Conservation (phyloP, 768 basidiomycete genomes). For the Hygrophoropsis aurantiaca region DNA sequence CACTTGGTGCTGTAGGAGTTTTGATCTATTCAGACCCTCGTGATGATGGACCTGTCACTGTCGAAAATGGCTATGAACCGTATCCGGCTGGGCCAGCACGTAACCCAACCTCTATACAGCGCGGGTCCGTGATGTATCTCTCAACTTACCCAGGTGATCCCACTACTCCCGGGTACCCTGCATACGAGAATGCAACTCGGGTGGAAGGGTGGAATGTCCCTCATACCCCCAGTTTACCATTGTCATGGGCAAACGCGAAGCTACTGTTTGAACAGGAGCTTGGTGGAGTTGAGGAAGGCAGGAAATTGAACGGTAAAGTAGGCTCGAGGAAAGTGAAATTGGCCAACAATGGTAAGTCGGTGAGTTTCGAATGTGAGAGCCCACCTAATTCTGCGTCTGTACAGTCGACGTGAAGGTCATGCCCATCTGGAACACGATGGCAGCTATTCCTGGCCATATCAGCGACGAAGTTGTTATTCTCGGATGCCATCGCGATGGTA, state of each 20-base stretch:
- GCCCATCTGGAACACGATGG: conserved; percentile 91
- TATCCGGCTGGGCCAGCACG: conserved; percentile 85
- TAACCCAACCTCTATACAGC: conserved; percentile 79
- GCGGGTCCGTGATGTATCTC: conserved; percentile 79
- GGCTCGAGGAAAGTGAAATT: conserved; percentile 50
- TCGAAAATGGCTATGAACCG: conserved; percentile 70
- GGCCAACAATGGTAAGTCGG: conserved; percentile 51
- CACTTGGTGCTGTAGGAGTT: conserved; percentile 74
- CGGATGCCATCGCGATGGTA: conserved; percentile 89
- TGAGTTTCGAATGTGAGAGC: neutral
- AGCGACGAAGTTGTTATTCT: conserved; percentile 83
- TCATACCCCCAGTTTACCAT: conserved; percentile 81
- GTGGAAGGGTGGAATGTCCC: conserved; percentile 62
- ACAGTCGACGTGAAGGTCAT: conserved; percentile 75
- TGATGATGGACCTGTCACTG: conserved; percentile 80
- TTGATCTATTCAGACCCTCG: conserved; percentile 85
- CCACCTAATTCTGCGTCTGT: neutral
- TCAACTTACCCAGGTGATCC: conserved; percentile 74
- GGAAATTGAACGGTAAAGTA: conserved; percentile 46
- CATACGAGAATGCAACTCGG: conserved; percentile 80
- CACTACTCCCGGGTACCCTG: conserved; percentile 83
- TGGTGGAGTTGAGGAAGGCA: conserved; percentile 36
- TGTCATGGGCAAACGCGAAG: conserved; percentile 84
- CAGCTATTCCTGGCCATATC: conserved; percentile 78
- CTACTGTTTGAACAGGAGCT: conserved; percentile 59